These are phyloP conservation scores for Fusarium sp. DNA, from an alignment of 2,329 filamentous ascomycete species.

Conservation along the genomic window DNA sequence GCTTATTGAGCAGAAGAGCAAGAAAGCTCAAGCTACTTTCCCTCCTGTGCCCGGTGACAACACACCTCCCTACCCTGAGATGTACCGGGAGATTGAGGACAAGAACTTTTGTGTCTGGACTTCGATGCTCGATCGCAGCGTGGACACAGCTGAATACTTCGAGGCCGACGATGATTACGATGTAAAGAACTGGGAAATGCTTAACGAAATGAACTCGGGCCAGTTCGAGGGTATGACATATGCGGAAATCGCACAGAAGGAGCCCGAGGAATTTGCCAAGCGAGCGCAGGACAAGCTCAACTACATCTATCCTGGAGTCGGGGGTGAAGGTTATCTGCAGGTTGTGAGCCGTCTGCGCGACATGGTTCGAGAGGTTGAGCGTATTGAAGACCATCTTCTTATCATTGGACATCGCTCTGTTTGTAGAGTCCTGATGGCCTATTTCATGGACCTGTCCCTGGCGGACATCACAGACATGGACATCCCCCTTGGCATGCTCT, in stretches of 20 bases:
- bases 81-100: constrained; percentile 72
- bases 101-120: constrained; percentile 99
- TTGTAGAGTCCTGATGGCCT: constrained; percentile 90
- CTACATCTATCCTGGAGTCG: constrained; percentile 95
- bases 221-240: constrained; percentile 96
- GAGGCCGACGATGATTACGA: constrained; percentile 93
- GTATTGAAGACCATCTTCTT: constrained; percentile 94
- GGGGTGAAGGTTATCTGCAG: constrained; percentile 95
- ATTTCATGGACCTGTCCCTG: constrained; percentile 92
- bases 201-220: constrained; percentile 95
- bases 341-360: constrained; percentile 95
- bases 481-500: constrained; percentile 91
- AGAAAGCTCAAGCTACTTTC: constrained; percentile 79
- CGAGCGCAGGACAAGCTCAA: constrained; percentile 88
- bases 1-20: constrained; percentile 84
- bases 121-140: constrained; percentile 91
- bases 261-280: constrained; percentile 82
- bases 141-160: constrained; percentile 89
- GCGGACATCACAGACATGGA: constrained; percentile 95
- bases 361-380: constrained; percentile 96
- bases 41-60: constrained; percentile 91
- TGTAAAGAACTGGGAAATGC: constrained; percentile 96
- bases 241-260: constrained; percentile 82
- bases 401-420: constrained; percentile 94
- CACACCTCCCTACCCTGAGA: constrained; percentile 93